Conservation (phyloP, 1,284 basidiomycete genomes). For the Puccinia hordei region DNA sequence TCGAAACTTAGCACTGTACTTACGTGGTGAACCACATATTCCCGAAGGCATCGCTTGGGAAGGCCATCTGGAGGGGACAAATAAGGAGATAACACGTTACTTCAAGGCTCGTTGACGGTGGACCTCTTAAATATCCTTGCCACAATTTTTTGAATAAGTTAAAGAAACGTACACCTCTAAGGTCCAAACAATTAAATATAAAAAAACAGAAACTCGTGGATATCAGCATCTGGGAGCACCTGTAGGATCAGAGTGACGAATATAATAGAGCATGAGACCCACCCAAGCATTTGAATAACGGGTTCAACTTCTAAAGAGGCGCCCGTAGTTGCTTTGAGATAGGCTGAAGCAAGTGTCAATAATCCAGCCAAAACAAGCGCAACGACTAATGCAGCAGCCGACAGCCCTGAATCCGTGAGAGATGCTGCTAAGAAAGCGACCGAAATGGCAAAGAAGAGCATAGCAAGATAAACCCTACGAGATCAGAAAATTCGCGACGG, state of each 20-base stretch:
- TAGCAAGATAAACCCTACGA: constrained; percentile 40
- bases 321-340: constrained; percentile 43
- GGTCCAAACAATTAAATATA: too few species aligned
- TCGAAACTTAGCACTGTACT: neutral
- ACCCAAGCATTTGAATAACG: constrained; percentile 49
- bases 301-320: constrained; percentile 45
- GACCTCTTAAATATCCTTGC: neutral
- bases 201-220: neutral
- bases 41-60: constrained; percentile 43
- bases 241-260: neutral
- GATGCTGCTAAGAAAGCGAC: constrained; percentile 43
- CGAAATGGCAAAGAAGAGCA: constrained; percentile 38
- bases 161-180: constrained; percentile 21
- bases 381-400: constrained; percentile 23
- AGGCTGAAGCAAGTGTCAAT: constrained; percentile 39
- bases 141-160: neutral
- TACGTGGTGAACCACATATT: constrained; percentile 49
- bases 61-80: constrained; percentile 18
- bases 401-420: constrained; percentile 38
- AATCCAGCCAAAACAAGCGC: constrained; percentile 39
- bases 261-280: neutral
- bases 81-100: constrained; percentile 11
- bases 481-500: neutral
- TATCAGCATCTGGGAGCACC: neutral
- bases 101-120: constrained; percentile 2